Evolutionary conservation across 148 eudicot species (phyloP), one percentile per base, ranked within the genome.

Genomic region (Diospyros lotus): DNA sequence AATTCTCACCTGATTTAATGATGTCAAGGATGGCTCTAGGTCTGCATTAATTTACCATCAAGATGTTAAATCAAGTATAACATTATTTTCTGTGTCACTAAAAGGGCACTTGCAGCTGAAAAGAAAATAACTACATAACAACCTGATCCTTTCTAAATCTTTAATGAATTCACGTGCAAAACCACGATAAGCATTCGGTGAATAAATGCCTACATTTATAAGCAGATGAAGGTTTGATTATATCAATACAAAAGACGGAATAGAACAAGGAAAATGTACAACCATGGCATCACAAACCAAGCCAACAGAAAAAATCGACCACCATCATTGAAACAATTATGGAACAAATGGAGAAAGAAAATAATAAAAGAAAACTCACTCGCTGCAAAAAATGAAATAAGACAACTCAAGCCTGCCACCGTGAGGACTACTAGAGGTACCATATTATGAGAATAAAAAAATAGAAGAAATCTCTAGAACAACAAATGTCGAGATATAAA

Each of bases 171-270:
- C 99, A 4, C 99, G 89, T 52, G 99, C 97, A 90, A 95, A 95
- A 65, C 99, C 99, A 68, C 99, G 99, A 77, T 95, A 95, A 70
- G 99, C 99, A 88, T 95, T 95, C 64, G 97, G 99, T 15, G 99
- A 95, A 84, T 95, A 95, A 56, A 92, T 95, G 69, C 99, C 99
- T 95, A 87, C 72, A 81, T 59, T 74, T 41, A 2, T 42, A 52
- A 69, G 39, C 4, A 58, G 44, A 14, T 44, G 9, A 41, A 68
- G 51, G 50, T 55, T 52, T 3, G 69, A 40, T 39, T 59, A 71
- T 60, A 78, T 54, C 70, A 62, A 8, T n/a, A 69, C 9, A 43
- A 68, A 72, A 11, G 54, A 14, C 11, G 44, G 43, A n/a, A 68
- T 4, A 6, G 18, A 3, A 28, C 28, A 28, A 28, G 17, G 4